Base-by-base conservation (phyloP, 2,329 filamentous ascomycete genomes). In the Arthrocladium fulminans region DNA sequence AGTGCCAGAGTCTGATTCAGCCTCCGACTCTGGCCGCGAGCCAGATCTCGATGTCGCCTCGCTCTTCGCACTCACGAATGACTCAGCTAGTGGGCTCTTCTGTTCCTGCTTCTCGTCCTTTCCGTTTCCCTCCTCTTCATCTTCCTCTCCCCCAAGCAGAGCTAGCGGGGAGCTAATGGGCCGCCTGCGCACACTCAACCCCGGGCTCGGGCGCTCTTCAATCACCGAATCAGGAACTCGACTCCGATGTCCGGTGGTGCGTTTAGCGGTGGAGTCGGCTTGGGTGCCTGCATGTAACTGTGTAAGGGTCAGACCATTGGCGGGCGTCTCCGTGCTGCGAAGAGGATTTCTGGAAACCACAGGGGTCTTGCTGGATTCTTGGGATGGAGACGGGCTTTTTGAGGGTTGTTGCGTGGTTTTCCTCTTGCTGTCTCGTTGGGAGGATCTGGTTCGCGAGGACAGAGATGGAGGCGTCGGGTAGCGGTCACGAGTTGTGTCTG, bases 301-400 rank as follows among this genome's bases (percentile, higher is more conserved):
- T 8, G 32, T 15, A 3, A 38, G 19, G 37, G 17, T 19, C 15
- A 20, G 37, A 6, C 37, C 17, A 17, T 47, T 47, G 17, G 22
- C 34, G 13, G 32, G 44, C 8, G 44, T 38, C 20, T 47, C 29
- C 22, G 34, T 29, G 13, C 17, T 38, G 23, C 17, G 24, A 12
- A 47, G 20, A 3, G 44, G 44, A 35, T 47, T 47, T 24, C n/a
- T 38, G 9, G 44, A 29, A 12, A 38, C 13, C n/a, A 10, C 32
- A 15, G 44, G 44, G 32, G 23, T 47, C 7, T 17, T 19, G 9
- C 20, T 27, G 44, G 29, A 8, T 47, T 47, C 27, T 22, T 22
- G 30, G 30, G 29, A 17, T 27, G 19, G 34, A 12, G 19, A 39
- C n/a, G 13, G 44, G 20, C 15, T 25, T 19, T 29, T 38, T 35